Percentiles rank a stretch among this genome's conserved stretches.
Evolutionary conservation across 805 yeast genomes (phyloP).

Genomic region (Candida saitoana): DNA sequence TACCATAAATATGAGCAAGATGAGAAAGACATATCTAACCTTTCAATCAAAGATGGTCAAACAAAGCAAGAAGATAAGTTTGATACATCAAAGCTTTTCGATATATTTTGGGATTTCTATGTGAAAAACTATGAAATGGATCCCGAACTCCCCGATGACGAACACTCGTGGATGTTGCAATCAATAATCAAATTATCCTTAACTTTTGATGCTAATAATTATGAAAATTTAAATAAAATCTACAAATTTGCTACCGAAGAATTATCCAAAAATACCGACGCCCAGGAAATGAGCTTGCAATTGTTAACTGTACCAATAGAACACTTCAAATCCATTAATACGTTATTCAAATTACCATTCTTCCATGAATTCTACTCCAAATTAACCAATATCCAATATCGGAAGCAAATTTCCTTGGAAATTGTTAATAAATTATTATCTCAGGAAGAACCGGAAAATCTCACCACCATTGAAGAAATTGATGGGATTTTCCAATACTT

Average conservation of each 20-base stretch:
- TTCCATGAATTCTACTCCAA: constrained; percentile 51
- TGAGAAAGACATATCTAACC: constrained; percentile 4
- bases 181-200: constrained; percentile 63
- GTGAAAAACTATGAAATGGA: constrained; percentile 50
- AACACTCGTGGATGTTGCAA: constrained; percentile 59
- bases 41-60: constrained; percentile 5
- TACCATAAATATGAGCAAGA: constrained; percentile 30
- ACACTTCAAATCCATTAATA: constrained; percentile 36
- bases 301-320: constrained; percentile 49
- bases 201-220: constrained; percentile 60
- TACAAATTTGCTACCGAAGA: constrained; percentile 52
- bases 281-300: constrained; percentile 40
- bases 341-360: constrained; percentile 42
- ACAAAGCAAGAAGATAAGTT: constrained; percentile 12
- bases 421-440: constrained; percentile 56
- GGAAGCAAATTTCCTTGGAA: constrained; percentile 54
- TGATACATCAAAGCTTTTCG: constrained; percentile 42
- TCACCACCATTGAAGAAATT: constrained; percentile 43
- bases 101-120: constrained; percentile 64
- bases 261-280: constrained; percentile 16
- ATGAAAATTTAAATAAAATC: constrained; percentile 56
- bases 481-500: constrained; percentile 59
- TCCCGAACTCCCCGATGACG: constrained; percentile 65
- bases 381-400: constrained; percentile 48
- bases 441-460: constrained; percentile 30